Evolutionary conservation across 495 filamentous ascomycete species (phyloP).

Genomic region (Neurospora sp.): DNA sequence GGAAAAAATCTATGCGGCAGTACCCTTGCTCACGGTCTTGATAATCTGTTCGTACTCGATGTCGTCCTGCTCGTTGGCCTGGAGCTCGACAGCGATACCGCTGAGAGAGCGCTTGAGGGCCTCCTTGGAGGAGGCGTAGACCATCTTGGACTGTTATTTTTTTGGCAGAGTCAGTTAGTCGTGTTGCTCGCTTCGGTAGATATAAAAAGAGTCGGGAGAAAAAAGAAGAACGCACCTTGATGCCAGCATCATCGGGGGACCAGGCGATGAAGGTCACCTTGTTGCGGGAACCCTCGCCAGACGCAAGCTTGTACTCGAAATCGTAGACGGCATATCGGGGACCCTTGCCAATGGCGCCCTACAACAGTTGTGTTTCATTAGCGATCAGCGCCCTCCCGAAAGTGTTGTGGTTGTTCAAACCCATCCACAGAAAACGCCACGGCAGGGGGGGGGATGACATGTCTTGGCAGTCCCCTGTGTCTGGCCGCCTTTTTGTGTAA

Average conservation of each 20-base stretch:
- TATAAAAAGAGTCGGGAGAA: background rate
- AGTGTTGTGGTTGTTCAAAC: background rate
- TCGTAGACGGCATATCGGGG: conserved; percentile 90
- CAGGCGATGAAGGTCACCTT: conserved; percentile 96
- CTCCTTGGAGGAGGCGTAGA: conserved; percentile 94
- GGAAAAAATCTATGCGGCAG: conserved; percentile 25
- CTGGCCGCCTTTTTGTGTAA: background rate
- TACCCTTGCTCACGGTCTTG: conserved; percentile 68
- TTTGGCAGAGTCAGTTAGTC: background rate
- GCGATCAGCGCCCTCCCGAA: background rate
- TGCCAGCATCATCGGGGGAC: conserved; percentile 74
- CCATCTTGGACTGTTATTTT: conserved; percentile 80
- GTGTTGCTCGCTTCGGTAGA: background rate
- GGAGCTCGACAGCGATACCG: conserved; percentile 69
- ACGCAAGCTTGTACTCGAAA: conserved; percentile 70
- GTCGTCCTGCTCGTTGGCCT: conserved; percentile 86
- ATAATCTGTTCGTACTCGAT: conserved; percentile 77
- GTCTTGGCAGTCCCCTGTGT: background rate
- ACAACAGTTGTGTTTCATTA: conserved; percentile 8
- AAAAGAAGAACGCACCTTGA: conserved; percentile 54
- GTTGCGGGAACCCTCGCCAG: conserved; percentile 75
- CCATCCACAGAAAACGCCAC: background rate
- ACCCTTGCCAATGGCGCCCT: conserved; percentile 56
- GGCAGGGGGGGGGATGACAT: background rate
- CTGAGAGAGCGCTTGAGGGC: conserved; percentile 78